A percentile compares a stretch with the other conserved stretches of the same genome.
Evolutionary conservation across 129 eudicot species (phyloP).

Genomic region (Helianthus tuberosus): DNA sequence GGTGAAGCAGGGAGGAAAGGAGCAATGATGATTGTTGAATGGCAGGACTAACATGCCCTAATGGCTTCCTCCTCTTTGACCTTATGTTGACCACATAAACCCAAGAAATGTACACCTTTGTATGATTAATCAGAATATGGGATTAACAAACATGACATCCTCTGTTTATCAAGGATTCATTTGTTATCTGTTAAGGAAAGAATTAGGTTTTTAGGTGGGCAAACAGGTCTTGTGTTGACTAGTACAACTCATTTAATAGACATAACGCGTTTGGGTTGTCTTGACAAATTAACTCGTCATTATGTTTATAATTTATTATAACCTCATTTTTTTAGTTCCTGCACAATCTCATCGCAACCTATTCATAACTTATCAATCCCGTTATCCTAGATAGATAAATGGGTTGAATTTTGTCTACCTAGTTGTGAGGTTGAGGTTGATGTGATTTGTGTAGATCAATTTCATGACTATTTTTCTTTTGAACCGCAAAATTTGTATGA

Average conservation of each 20-base stretch:
- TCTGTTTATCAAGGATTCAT: not conserved
- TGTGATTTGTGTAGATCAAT: no score
- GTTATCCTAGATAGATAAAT: no score
- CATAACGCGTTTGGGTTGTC: no score
- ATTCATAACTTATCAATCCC: no score
- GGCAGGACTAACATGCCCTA: constrained; percentile 18
- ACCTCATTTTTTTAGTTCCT: no score
- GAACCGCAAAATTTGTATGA: no score
- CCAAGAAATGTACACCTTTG: constrained; percentile 20
- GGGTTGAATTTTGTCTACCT: no score
- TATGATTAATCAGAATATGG: constrained; percentile 2
- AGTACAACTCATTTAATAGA: not conserved
- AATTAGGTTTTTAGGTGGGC: not conserved
- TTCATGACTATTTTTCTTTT: no score
- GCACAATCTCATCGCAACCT: no score
- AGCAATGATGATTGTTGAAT: constrained; percentile 5
- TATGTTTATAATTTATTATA: not conserved
- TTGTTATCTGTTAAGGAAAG: not conserved
- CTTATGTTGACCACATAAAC: not conserved
- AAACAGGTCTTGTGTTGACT: not conserved
- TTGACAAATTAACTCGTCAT: not conserved
- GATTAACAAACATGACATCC: not conserved
- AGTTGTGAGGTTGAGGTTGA: no score
- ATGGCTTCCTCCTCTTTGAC: not conserved
- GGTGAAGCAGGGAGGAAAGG: constrained; percentile 24